These are phyloP conservation scores for Periconia digitata DNA, from an alignment of 2,329 filamentous ascomycete species.

Conservation along the genomic window DNA sequence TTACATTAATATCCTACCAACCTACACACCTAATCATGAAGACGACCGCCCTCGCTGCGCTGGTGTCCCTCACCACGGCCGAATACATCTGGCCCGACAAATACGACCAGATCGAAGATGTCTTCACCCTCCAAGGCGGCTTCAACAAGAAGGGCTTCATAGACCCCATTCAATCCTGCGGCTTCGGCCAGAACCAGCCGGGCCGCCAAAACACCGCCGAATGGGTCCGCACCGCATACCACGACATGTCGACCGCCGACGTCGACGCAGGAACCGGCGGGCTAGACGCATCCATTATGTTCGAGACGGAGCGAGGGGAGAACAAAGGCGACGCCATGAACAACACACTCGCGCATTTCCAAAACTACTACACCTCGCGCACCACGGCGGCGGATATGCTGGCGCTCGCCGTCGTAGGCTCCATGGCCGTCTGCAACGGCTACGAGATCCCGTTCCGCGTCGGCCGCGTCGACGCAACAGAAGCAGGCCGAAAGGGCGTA, in stretches of 20 bases:
- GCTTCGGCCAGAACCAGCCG: slow-evolving; percentile 14
- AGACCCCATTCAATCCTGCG: slow-evolving; percentile 13
- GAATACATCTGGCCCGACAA: slow-evolving; percentile 7
- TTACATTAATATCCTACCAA: not conserved
- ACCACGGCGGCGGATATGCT: slow-evolving; percentile 34
- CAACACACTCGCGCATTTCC: slow-evolving; percentile 33
- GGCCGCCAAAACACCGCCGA: slow-evolving; percentile 27
- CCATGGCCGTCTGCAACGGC: slow-evolving; percentile 32
- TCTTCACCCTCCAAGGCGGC: slow-evolving; percentile 4
- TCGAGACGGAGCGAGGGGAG: slow-evolving; percentile 30
- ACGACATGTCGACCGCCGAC: slow-evolving; percentile 37
- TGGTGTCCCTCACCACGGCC: not conserved
- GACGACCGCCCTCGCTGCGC: not conserved
- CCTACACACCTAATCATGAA: slow-evolving; percentile 1
- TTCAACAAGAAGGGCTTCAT: slow-evolving; percentile 3
- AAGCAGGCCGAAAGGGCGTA: slow-evolving; percentile 30
- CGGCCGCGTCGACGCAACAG: slow-evolving; percentile 37
- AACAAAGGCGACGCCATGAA: slow-evolving; percentile 38
- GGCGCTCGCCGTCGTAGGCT: slow-evolving; percentile 31
- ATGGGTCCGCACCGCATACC: slow-evolving; percentile 39
- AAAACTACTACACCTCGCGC: slow-evolving; percentile 22
- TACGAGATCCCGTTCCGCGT: slow-evolving; percentile 31
- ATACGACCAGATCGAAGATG: slow-evolving; percentile 7
- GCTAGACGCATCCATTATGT: slow-evolving; percentile 39
- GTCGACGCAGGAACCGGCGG: slow-evolving; percentile 31